Evolutionary conservation across 2,329 filamentous ascomycete genomes (phyloP), one percentile per base, ranked within the genome.

Genomic region (Fusarium sp.): DNA sequence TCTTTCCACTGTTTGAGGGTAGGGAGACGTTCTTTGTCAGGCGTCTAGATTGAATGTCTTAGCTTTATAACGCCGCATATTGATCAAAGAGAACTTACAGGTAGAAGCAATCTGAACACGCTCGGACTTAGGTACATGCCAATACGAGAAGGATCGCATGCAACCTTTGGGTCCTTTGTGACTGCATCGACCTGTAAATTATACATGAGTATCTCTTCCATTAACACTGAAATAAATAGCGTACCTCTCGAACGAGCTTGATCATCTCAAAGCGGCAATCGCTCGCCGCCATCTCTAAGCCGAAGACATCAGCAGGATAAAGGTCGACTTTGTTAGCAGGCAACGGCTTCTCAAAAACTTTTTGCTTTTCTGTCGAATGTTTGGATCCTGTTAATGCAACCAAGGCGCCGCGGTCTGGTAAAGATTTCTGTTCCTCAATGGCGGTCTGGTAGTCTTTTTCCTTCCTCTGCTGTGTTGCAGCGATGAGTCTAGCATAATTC

Each of bases 241-340:
- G 6, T 26, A 51, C 48, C 34, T 51, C 48, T 38, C 45, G 20
- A 17, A 49, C 45, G 17, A 49, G 38, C 33, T 49, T 49, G 31
- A 49, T 49, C 45, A 49, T 49, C 31, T 49, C 45, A 24, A 49
- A 36, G 5, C 45, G 33, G 18, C 45, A 49, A 7, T 49, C 45
- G 7, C 18, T 10, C 14, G 33, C 20, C 3, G 45, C 45, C 8
- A 17, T 15, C 14, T 49, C 45, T 7, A 49, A 17, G 9, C 45
- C 45, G 22, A 24, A 49, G 6, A 38, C 18, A 26, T 49, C 45
- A 15, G 6, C 45, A n/a, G 14, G 3, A 14, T 49, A 49, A n/a
- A 18, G 10, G 13, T 40, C 15, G 4, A 51, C 6, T 4, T 18
- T 20, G 45, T 49, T 49, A 5, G 13, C 13, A 7, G 45, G 45